Conservation (phyloP, 2,329 filamentous ascomycete genomes). For the Arachnomyces sp. region DNA sequence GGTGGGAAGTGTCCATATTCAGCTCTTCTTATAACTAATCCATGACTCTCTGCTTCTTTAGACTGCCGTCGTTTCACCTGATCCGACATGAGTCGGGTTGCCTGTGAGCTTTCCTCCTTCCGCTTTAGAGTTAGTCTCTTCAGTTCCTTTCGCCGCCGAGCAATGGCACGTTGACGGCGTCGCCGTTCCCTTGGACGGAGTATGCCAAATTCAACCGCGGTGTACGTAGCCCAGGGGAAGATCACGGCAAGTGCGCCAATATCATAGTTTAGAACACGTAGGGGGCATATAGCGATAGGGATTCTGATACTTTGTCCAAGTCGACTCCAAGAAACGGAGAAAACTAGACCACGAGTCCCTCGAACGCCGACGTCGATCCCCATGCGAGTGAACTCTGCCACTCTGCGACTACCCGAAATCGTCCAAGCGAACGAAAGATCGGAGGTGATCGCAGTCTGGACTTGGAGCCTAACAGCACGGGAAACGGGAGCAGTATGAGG, state of each 20-base stretch:
- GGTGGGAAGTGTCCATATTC: constrained; percentile 32
- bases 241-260: constrained; percentile 27
- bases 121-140: constrained; percentile 28
- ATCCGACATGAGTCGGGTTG: constrained; percentile 33
- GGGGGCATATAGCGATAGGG: constrained; percentile 30
- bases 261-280: constrained; percentile 25
- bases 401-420: constrained; percentile 27
- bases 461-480: constrained; percentile 28
- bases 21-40: constrained; percentile 32
- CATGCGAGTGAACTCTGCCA: constrained; percentile 31
- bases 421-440: constrained; percentile 26
- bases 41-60: constrained; percentile 25
- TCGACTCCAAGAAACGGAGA: constrained; percentile 33
- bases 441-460: constrained; percentile 19
- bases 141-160: constrained; percentile 29
- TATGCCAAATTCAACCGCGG: constrained; percentile 33
- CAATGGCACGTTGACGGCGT: constrained; percentile 26
- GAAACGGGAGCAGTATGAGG: constrained; percentile 20
- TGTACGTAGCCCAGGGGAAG: constrained; percentile 33
- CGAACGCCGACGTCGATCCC: constrained; percentile 33
- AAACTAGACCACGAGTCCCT: constrained; percentile 25
- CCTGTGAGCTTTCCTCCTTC: constrained; percentile 29
- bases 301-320: constrained; percentile 33
- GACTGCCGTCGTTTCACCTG: constrained; percentile 31
- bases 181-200: constrained; percentile 31